Conservation (phyloP, 2,329 filamentous ascomycete genomes). For the Fusarium haematococcum region DNA sequence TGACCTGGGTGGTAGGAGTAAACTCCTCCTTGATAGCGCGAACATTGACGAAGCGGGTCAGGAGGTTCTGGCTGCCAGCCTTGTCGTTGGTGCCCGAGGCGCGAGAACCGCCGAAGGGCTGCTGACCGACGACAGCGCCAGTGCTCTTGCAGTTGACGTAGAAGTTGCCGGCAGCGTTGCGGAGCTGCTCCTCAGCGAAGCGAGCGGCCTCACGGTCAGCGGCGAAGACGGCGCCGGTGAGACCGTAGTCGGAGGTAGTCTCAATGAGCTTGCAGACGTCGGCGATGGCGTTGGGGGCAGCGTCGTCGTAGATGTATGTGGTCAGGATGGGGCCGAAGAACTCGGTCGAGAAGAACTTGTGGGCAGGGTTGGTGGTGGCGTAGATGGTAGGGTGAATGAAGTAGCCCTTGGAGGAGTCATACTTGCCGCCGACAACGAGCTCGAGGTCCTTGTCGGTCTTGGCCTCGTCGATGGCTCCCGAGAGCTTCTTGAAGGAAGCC, state of each 20-base stretch:
- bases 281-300: slow-evolving; percentile 66
- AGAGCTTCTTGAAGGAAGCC: slow-evolving; percentile 83
- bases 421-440: slow-evolving; percentile 79
- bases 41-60: slow-evolving; percentile 75
- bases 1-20: slow-evolving; percentile 68
- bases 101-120: slow-evolving; percentile 76
- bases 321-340: slow-evolving; percentile 85
- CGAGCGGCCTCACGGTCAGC: slow-evolving; percentile 74
- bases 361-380: slow-evolving; percentile 76
- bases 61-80: slow-evolving; percentile 73
- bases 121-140: slow-evolving; percentile 78
- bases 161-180: slow-evolving; percentile 84
- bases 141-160: slow-evolving; percentile 89
- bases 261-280: slow-evolving; percentile 74
- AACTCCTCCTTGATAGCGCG: slow-evolving; percentile 83
- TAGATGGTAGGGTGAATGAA: slow-evolving; percentile 89
- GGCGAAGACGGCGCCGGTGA: slow-evolving; percentile 83
- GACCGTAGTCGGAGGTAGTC: slow-evolving; percentile 78
- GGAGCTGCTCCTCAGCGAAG: slow-evolving; percentile 76
- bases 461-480: slow-evolving; percentile 81
- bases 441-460: slow-evolving; percentile 79
- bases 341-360: slow-evolving; percentile 81
- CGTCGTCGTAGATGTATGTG: slow-evolving; percentile 83
- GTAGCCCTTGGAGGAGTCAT: slow-evolving; percentile 83
- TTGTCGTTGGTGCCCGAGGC: slow-evolving; percentile 81